Base-by-base conservation (phyloP, 2,329 filamentous ascomycete species). In the Xylaria sp. region DNA sequence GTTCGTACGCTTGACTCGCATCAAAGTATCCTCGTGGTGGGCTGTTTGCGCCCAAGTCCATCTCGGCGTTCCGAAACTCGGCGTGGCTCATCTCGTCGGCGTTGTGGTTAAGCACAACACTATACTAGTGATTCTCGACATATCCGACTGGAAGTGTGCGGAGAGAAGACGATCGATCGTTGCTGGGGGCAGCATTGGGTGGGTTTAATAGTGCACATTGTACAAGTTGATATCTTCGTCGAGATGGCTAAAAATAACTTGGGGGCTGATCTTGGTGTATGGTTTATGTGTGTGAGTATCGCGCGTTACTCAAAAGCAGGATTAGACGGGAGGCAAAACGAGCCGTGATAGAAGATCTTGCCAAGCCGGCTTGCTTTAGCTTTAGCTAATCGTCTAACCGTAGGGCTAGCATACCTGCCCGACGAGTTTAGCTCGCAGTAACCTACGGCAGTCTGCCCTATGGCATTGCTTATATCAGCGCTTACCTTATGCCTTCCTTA, bases 1-100 rank as follows among this genome's bases (percentile, higher is more conserved):
- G 27, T 12, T 64, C 55, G 27, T 60, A 60, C 2, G 61, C 37
- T 21, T 64, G 66, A 9, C 57, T 44, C 6, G 27, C 57, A 16
- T 35, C 37, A 16, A 32, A 29, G 40, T 47, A 47, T 32, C 18
- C 40, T 13, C 42, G 40, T 35, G 40, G 25, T 5, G 25, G 40
- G 18, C 9, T 60, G 27, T 29, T 25, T 9, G 18, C 21, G 18
- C 37, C 40, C 40, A 18, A 29, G 25, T 59, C 55, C 8, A 23
- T 23, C 57, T 21, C 18, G 25, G 10, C 27, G 37, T 25, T 58
- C 44, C 23, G 40, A 27, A 25, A 13, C 2, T 59, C 23, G 21
- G 55, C n/a, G 40, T 47, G 35, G n/a, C 40, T 47, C 40, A 48
- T 60, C n/a, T 29, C 10, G 51, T 3, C 51, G 16, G 29, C 18